Percentiles rank a stretch among this genome's conserved stretches.
Evolutionary conservation across 1,284 basidiomycete species (phyloP).

Genomic region (Cutaneotrichosporon dermatis): DNA sequence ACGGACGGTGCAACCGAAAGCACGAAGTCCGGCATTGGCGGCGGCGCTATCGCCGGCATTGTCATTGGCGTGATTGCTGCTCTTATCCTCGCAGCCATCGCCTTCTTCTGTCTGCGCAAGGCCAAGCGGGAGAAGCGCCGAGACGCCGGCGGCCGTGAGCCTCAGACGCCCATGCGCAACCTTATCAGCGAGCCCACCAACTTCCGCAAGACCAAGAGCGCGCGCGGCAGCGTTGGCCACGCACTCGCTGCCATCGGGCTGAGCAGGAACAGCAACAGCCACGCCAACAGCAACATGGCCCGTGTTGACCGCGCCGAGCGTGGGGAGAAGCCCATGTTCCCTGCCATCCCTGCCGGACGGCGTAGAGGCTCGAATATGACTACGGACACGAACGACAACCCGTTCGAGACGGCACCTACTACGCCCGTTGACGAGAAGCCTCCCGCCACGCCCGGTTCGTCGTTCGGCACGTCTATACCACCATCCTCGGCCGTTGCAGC

Average conservation of each 20-base stretch:
- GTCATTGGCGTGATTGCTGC: constrained; percentile 36
- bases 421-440: constrained; percentile 14
- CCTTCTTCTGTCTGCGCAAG: constrained; percentile 21
- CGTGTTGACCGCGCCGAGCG: neutral
- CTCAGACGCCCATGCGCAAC: constrained; percentile 1
- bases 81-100: constrained; percentile 22
- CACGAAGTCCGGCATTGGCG: constrained; percentile 18
- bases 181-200: constrained; percentile 8
- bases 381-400: constrained; percentile 4
- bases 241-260: neutral
- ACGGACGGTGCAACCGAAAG: neutral
- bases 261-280: neutral
- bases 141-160: neutral
- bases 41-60: constrained; percentile 42
- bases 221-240: neutral
- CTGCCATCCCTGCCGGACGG: neutral
- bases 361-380: neutral
- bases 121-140: constrained; percentile 1
- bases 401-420: constrained; percentile 17
- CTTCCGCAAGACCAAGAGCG: constrained; percentile 13
- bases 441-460: constrained; percentile 3
- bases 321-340: neutral
- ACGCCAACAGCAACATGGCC: neutral
- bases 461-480: constrained; percentile 4
- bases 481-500: constrained; percentile 1